Evolutionary conservation across 2,329 filamentous ascomycete species (phyloP).

Genomic region (Pyrenochaeta sp.): DNA sequence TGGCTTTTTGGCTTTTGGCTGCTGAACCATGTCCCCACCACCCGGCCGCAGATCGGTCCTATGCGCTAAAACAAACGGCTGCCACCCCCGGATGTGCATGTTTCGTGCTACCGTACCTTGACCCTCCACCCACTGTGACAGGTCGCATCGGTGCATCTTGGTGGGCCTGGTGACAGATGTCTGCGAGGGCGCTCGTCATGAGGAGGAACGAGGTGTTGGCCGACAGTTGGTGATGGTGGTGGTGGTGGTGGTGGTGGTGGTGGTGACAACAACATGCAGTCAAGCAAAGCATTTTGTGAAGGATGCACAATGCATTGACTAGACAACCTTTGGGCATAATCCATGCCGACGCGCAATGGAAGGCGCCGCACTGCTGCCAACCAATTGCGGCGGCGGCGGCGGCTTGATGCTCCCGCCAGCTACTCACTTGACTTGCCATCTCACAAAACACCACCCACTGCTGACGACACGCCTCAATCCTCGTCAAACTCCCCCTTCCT

Average conservation of each 20-base stretch:
- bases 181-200: not conserved
- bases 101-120: conserved; percentile 35
- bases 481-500: no score
- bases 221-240: not conserved
- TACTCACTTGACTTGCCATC: no score
- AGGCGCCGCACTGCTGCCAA: conserved; percentile 11
- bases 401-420: not conserved
- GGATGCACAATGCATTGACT: not conserved
- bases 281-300: not conserved
- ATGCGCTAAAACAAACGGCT: conserved; percentile 46
- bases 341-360: not conserved
- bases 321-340: conserved; percentile 6
- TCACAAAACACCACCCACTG: not conserved
- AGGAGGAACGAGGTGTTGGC: not conserved
- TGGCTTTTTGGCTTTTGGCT: conserved; percentile 14
- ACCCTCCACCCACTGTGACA: conserved; percentile 15
- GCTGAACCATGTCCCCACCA: conserved; percentile 20
- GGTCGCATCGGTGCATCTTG: conserved; percentile 15
- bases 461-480: no score
- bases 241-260: not conserved
- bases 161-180: conserved; percentile 9
- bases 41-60: conserved; percentile 26
- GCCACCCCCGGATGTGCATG: conserved; percentile 38
- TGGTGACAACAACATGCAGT: no score
- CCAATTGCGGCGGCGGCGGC: not conserved